These are phyloP conservation scores for Phytophthora lateralis DNA, from an alignment of 352 stramenopile species.

Conservation along the genomic window DNA sequence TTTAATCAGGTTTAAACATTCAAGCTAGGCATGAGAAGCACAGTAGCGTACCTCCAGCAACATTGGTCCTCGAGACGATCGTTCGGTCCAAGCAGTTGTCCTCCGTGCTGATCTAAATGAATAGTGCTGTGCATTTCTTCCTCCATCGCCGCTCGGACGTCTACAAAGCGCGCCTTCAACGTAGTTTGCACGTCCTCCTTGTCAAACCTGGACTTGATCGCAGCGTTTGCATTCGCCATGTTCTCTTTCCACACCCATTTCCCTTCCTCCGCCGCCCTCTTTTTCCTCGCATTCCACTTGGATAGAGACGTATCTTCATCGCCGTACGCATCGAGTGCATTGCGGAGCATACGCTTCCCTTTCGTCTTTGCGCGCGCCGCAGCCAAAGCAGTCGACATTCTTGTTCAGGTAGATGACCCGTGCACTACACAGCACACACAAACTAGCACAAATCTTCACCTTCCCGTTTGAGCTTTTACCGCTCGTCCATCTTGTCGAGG, in stretches of 20 bases:
- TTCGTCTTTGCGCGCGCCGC: conserved; percentile 68
- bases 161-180: conserved; percentile 43
- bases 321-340: conserved; percentile 59
- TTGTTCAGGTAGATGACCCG: background rate
- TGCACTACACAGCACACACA: background rate
- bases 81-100: conserved; percentile 9
- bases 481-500: conserved; percentile 1
- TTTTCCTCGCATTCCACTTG: conserved; percentile 64
- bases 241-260: conserved; percentile 56
- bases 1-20: background rate
- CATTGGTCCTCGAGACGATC: conserved; percentile 28
- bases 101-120: conserved; percentile 26
- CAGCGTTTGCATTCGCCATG: conserved; percentile 37
- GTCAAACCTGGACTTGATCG: conserved; percentile 50
- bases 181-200: conserved; percentile 31
- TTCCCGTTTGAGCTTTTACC: background rate
- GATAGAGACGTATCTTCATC: conserved; percentile 53
- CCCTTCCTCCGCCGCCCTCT: conserved; percentile 33
- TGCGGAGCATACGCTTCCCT: conserved; percentile 66
- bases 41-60: conserved; percentile 37
- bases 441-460: background rate
- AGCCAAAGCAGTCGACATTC: conserved; percentile 69
- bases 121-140: conserved; percentile 39
- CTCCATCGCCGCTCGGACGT: conserved; percentile 42
- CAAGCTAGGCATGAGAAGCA: background rate